A percentile compares a stretch with the other conserved stretches of the same genome.
Conservation (phyloP, 805 yeast genomes). For the Candida methanosorbosa region DNA sequence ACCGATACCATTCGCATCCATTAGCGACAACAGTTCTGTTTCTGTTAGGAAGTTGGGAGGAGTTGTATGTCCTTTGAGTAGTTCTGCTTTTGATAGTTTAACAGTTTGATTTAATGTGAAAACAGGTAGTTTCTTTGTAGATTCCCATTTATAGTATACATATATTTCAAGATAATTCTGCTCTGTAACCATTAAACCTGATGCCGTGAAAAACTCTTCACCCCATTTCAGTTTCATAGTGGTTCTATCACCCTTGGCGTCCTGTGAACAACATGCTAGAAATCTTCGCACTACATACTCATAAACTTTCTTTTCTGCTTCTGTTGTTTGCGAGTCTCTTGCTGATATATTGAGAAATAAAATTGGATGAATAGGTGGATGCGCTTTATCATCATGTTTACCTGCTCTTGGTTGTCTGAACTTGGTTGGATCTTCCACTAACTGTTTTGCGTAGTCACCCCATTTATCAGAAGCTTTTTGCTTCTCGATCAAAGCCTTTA, state of each 20-base stretch:
- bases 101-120: constrained; percentile 51
- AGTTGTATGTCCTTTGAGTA: constrained; percentile 68
- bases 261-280: constrained; percentile 85
- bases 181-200: constrained; percentile 69
- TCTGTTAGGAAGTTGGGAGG: constrained; percentile 87
- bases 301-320: constrained; percentile 62
- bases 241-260: constrained; percentile 73
- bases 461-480: constrained; percentile 51
- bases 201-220: constrained; percentile 57
- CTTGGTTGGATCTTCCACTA: constrained; percentile 32
- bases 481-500: constrained; percentile 47
- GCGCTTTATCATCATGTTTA: constrained; percentile 85
- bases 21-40: constrained; percentile 79
- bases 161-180: constrained; percentile 76
- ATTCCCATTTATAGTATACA: constrained; percentile 72
- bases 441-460: constrained; percentile 58
- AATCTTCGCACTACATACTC: constrained; percentile 82
- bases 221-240: constrained; percentile 69
- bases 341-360: constrained; percentile 4
- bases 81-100: constrained; percentile 42
- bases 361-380: constrained; percentile 96
- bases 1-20: constrained; percentile 97
- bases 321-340: constrained; percentile 19
- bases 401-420: constrained; percentile 74
- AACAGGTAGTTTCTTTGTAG: constrained; percentile 54